Percentiles rank a stretch among this genome's conserved stretches.
Evolutionary conservation across 306 rosid genomes (phyloP).

Genomic region (Mimosa bimucronata): DNA sequence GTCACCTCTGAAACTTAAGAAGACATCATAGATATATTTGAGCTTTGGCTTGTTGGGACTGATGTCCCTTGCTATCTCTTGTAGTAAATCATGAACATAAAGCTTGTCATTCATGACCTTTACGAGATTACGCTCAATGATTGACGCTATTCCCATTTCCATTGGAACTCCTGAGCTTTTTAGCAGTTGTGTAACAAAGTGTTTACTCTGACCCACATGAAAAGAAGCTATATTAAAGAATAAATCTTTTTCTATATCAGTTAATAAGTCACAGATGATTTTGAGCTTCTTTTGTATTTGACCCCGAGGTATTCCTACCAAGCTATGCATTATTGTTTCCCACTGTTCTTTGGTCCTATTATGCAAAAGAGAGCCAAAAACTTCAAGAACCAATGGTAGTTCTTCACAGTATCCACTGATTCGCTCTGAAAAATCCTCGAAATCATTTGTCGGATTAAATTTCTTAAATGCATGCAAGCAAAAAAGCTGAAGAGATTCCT

Average conservation of each 20-base stretch:
- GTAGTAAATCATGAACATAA: neutral
- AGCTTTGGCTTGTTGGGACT: neutral
- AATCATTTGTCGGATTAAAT: neutral
- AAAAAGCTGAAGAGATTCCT: neutral
- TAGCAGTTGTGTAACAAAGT: neutral
- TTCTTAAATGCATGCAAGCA: conserved; percentile 2
- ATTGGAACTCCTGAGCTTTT: too few relatives aligned
- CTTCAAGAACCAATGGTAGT: neutral
- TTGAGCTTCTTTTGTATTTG: neutral
- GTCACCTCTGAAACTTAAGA: neutral
- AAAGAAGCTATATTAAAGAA: neutral
- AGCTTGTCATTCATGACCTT: neutral
- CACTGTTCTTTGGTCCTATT: neutral
- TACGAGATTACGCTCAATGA: neutral
- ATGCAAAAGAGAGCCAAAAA: neutral
- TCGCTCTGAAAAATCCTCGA: neutral
- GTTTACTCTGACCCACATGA: neutral
- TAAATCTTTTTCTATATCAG: neutral
- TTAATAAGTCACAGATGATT: neutral
- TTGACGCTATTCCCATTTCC: neutral
- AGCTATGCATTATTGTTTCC: neutral
- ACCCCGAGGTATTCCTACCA: neutral
- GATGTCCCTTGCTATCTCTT: neutral
- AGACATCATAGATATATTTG: conserved; percentile 1
- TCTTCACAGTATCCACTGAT: neutral